Percentiles rank a stretch among this genome's conserved stretches.
Conservation (phyloP, 805 yeast species). For the Candida boidinii region DNA sequence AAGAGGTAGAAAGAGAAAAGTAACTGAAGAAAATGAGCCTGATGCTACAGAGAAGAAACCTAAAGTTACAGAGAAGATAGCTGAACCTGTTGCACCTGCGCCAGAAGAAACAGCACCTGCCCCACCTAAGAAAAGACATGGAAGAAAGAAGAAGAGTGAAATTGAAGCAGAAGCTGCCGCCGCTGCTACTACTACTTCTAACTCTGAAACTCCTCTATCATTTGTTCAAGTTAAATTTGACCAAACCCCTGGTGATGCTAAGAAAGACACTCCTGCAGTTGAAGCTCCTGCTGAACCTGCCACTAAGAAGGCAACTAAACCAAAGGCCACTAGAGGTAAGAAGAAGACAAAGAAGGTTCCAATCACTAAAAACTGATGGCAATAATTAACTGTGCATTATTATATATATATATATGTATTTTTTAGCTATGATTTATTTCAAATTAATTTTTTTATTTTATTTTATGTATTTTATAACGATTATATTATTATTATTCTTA, state of each 20-base stretch:
- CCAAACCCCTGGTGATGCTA: not conserved
- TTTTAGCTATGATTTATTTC: too few species aligned
- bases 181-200: not conserved
- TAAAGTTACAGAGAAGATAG: not conserved
- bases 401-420: too few species aligned
- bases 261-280: not conserved
- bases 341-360: too few species aligned
- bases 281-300: not conserved
- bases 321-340: too few species aligned
- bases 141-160: not conserved
- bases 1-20: not conserved
- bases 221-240: too few species aligned
- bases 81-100: not conserved
- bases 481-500: too few species aligned
- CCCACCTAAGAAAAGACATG: not conserved
- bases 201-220: not conserved
- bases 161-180: not conserved
- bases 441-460: too few species aligned
- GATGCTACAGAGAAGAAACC: not conserved
- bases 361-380: too few species aligned
- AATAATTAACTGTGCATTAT: too few species aligned
- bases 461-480: too few species aligned
- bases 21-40: constrained; percentile 1
- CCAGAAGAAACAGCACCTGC: not conserved
- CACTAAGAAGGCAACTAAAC: too few species aligned